Conservation (phyloP, 441 rosid species). For the Adansonia madagascariensis region DNA sequence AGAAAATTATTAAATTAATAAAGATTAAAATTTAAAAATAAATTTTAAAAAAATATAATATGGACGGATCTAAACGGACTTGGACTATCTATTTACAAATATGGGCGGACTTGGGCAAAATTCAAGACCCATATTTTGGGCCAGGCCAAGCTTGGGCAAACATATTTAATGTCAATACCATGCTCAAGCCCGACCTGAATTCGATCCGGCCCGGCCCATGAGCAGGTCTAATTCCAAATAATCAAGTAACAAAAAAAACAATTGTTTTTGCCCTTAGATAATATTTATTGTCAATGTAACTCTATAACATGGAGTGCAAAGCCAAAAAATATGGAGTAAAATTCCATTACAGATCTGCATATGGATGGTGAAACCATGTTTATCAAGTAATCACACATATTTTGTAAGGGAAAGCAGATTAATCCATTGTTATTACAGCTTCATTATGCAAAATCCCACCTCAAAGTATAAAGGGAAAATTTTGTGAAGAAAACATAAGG, state of each 20-base stretch:
- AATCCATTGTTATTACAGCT: not conserved
- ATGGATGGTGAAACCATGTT: not conserved
- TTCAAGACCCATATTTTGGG: no score
- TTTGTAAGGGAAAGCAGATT: not conserved
- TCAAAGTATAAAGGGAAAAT: not conserved
- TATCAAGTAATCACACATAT: not conserved
- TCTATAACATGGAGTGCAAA: not conserved
- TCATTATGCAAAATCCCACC: not conserved
- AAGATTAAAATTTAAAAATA: no score
- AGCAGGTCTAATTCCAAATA: not conserved
- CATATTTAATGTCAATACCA: no score
- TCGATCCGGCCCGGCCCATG: no score
- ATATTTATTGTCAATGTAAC: not conserved
- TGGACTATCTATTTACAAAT: no score
- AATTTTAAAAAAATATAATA: no score
- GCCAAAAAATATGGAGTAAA: not conserved
- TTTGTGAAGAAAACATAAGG: not conserved
- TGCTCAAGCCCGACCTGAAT: no score
- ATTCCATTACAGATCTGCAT: not conserved
- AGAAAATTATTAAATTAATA: no score
- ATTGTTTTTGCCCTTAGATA: not conserved
- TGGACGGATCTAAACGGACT: no score
- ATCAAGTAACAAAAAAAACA: no score
- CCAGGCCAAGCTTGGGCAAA: no score
- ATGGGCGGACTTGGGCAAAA: no score